Base-by-base conservation (phyloP, 805 yeast genomes). In the Starmerella potacharoeniae region DNA sequence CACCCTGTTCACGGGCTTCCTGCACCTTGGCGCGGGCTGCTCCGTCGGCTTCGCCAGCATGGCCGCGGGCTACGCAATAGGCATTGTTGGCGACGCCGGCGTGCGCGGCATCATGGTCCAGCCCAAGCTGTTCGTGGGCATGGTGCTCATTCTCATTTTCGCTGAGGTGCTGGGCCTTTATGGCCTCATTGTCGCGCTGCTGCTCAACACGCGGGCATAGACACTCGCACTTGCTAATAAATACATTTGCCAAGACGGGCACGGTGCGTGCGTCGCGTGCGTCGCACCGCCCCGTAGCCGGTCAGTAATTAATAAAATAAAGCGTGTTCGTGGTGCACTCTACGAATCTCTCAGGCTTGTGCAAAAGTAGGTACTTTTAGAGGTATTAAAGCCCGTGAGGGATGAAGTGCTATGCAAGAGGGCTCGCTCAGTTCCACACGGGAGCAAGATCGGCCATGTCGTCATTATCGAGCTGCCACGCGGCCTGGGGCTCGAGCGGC, bases 21-120 rank as follows among this genome's bases (percentile, higher is more conserved):
- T 93, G 95, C 99, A 93, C 72, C 75, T 93, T 69, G 90, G 95
- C 52, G 89, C 97, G 71, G 99, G 99, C 1, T 73, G 91, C 57
- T 81, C 95, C 39, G 99, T 93, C 45, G 99, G 99, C 1, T 88
- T 93, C 66, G 89, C 97, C 4, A 90, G 97, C 69, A 76, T 93
- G 67, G 90, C 97, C 42, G 86, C 95, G 57, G 99, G 99, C 46
- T 93, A 90, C 71, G 93, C 98, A 56, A 87, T 87, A 73, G 96
- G 96, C 51, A 83, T 87, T 60, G 96, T 87, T 40, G 96, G 96
- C 43, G 96, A 87, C 66, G 95, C 85, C 65, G 96, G 96, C 61
- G 95, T 87, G 48, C 80, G 96, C 65, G 86, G 84, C 64, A 81
- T 78, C 62, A 84, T 86, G 87, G 87, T 85, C 66, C 95, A 87